Evolutionary conservation across 352 stramenopile genomes (phyloP).

Genomic region (Pythium brachiatum): DNA sequence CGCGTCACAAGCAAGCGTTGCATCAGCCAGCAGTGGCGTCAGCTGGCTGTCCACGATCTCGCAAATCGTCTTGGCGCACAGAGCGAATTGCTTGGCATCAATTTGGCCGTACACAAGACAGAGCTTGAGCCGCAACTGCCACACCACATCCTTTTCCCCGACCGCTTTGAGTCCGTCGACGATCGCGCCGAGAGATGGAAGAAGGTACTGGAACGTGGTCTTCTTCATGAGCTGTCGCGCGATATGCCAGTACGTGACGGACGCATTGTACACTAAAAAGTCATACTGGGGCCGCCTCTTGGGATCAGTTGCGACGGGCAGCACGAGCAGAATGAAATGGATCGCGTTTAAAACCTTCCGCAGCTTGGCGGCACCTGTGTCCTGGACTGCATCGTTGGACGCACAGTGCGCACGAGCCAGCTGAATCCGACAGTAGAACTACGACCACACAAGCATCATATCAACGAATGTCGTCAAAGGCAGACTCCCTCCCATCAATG

Average conservation of each 20-base stretch:
- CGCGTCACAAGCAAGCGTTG: constrained; percentile 21
- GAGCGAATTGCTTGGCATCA: constrained; percentile 57
- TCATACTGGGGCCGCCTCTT: constrained; percentile 73
- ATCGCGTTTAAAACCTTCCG: constrained; percentile 71
- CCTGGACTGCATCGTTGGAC: constrained; percentile 35
- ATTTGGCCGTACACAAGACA: constrained; percentile 67
- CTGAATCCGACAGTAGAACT: constrained; percentile 87
- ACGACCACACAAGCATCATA: neutral
- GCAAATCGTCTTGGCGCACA: constrained; percentile 56
- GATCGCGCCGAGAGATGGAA: constrained; percentile 57
- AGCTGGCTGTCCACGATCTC: constrained; percentile 70
- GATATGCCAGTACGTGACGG: constrained; percentile 84
- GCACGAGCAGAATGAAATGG: constrained; percentile 65
- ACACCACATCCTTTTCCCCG: constrained; percentile 69
- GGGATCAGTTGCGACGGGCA: constrained; percentile 65
- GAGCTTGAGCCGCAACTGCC: constrained; percentile 62
- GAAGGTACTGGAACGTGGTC: constrained; percentile 68
- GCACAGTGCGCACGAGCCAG: constrained; percentile 76
- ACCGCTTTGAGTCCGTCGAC: constrained; percentile 68
- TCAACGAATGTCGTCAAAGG: neutral
- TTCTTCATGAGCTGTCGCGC: constrained; percentile 81
- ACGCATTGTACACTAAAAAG: constrained; percentile 92
- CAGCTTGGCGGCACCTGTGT: constrained; percentile 41
- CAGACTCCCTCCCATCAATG: neutral
- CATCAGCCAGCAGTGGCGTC: constrained; percentile 35